Base-by-base conservation (phyloP, 306 rosid species). In the Malus domestica region DNA sequence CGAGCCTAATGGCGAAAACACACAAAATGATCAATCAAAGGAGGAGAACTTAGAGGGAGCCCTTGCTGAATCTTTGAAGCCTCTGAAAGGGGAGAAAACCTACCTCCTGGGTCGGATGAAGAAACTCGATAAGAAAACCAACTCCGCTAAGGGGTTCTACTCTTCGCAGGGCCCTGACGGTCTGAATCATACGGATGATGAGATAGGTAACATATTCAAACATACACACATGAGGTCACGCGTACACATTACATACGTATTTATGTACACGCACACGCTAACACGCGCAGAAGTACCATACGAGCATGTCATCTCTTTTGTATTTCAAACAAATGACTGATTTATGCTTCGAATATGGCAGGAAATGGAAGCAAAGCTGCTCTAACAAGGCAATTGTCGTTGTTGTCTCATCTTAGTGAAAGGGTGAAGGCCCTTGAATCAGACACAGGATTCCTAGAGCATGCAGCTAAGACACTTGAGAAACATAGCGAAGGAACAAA, bases 371-470 rank as follows among this genome's bases (percentile, higher is more conserved):
- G 84, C 2, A 83, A 78, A 80, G 40, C 71, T 63, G 45, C 75
- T 52, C 74, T 82, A 33, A 38, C 76, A 25, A 81, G 58, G 76
- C 81, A 83, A 66, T 57, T 83, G 42, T 87, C 81, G 60, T 60
- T 81, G 29, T 61, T 85, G 64, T 85, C 80, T 40, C 85, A 77
- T 63, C 86, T 90, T 38, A 29, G 83, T 67, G 83, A 85, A 32
- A 85, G 78, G 52, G 82, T 83, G 86, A 88, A 78, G 87, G 92
- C 76, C 57, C 89, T 83, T 64, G 85, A 90, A 86, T 81, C 85
- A 51, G 88, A 83, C 66, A 72, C 73, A 32, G 85, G 83, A 22
- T 73, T 80, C 80, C 46, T 84, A 58, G 84, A 88, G 57, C 60
- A 82, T 69, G 87, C 79, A 61, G 69, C 86, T 42, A 82, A 79